These are phyloP conservation scores for Psophocarpus tetragonolobus DNA, from an alignment of 306 rosid species.

Conservation along the genomic window DNA sequence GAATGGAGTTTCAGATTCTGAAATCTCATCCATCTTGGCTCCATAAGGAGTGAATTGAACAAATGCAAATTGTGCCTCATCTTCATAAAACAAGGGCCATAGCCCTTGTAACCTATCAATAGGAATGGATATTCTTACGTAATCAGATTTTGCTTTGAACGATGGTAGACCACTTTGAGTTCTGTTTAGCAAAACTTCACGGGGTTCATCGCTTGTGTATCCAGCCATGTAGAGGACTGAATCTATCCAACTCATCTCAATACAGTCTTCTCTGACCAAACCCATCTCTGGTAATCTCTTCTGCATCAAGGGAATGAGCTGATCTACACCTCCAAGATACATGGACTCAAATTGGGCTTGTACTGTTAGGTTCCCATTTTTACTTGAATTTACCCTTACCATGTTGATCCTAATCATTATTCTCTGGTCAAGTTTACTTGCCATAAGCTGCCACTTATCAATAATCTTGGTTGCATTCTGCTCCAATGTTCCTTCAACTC, in stretches of 20 bases:
- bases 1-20: slow-evolving; percentile 10
- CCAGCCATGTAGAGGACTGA: slow-evolving; percentile 31
- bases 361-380: too few relatives aligned
- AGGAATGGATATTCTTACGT: slow-evolving; percentile 30
- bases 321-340: too few relatives aligned
- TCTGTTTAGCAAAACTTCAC: slow-evolving; percentile 32
- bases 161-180: not conserved
- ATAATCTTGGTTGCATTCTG: not conserved
- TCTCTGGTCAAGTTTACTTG: slow-evolving; percentile 17
- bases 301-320: too few relatives aligned
- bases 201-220: not conserved
- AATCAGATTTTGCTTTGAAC: slow-evolving; percentile 42
- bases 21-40: slow-evolving; percentile 40
- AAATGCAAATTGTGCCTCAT: too few relatives aligned
- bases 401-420: too few relatives aligned
- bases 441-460: slow-evolving; percentile 32
- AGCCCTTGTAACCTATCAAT: slow-evolving; percentile 21
- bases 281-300: too few relatives aligned
- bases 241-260: too few relatives aligned
- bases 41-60: slow-evolving; percentile 41
- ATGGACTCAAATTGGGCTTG: too few relatives aligned
- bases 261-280: too few relatives aligned
- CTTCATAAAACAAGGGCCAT: too few relatives aligned
- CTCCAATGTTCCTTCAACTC: slow-evolving; percentile 12
- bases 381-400: too few relatives aligned